These are phyloP conservation scores for Nemania bipapillata DNA, from an alignment of 2,329 filamentous ascomycete species.

Conservation along the genomic window DNA sequence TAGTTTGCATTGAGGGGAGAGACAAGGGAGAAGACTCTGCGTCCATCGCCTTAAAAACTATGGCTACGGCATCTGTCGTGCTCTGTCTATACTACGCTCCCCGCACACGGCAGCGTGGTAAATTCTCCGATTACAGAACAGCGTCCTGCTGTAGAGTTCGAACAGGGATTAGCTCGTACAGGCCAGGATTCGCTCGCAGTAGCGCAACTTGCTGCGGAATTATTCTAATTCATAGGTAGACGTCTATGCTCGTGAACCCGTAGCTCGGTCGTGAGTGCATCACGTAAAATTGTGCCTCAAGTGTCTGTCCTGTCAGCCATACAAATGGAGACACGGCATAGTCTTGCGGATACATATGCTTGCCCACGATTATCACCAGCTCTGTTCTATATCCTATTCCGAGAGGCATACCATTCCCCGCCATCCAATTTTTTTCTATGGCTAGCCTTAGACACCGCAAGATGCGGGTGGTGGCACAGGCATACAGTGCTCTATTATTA, in stretches of 20 bases:
- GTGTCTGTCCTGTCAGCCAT: conserved; percentile 18
- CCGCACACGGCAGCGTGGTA: conserved; percentile 14
- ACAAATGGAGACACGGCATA: not conserved
- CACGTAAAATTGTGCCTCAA: conserved; percentile 11
- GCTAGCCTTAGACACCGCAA: conserved; percentile 28
- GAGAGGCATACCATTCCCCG: conserved; percentile 17
- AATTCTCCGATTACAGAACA: conserved; percentile 13
- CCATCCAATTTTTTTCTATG: conserved; percentile 14
- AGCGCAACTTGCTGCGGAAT: not conserved
- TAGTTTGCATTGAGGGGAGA: not conserved
- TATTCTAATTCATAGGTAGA: not conserved
- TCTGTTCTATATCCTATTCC: conserved; percentile 25
- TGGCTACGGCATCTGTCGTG: not conserved
- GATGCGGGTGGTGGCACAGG: conserved; percentile 28
- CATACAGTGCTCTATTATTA: conserved; percentile 26
- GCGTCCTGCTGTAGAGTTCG: not conserved
- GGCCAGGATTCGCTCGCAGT: not conserved
- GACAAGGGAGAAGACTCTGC: not conserved
- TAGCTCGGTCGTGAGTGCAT: not conserved
- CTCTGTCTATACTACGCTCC: conserved; percentile 2
- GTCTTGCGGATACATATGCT: not conserved
- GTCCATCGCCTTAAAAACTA: not conserved
- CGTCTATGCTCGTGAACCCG: not conserved
- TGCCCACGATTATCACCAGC: not conserved
- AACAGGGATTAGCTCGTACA: not conserved